phyloP scores from a whole-genome alignment of 768 basidiomycete genomes.

The Xanthoconium purpureum region DNA sequence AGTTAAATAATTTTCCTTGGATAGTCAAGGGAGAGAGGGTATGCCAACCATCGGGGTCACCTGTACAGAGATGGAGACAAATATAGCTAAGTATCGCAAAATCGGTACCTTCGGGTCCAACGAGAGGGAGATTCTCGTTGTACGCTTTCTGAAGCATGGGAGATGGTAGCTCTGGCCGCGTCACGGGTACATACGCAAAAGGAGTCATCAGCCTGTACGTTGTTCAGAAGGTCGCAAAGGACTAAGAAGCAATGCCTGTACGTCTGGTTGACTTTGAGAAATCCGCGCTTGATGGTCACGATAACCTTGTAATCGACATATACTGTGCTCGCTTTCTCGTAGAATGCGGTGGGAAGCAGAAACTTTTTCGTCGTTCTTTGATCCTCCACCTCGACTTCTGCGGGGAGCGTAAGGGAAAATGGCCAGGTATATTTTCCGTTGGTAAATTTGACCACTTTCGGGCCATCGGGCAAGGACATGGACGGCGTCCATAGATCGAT shows the following conservation, averaged over 20 bases:
- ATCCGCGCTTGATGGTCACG: constrained; percentile 47
- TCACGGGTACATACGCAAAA: constrained; percentile 34
- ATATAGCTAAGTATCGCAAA: neutral
- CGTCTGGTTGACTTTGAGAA: constrained; percentile 50
- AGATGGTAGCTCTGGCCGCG: constrained; percentile 36
- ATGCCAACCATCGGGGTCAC: constrained; percentile 41
- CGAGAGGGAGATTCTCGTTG: constrained; percentile 29
- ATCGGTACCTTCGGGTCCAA: constrained; percentile 33
- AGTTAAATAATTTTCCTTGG: constrained; percentile 36
- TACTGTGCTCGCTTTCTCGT: constrained; percentile 51
- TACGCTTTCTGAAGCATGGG: constrained; percentile 36
- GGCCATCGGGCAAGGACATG: constrained; percentile 22
- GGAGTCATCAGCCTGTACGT: constrained; percentile 29
- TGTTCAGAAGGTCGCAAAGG: neutral
- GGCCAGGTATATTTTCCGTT: constrained; percentile 48
- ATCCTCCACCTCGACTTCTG: constrained; percentile 38
- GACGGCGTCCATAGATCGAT: constrained; percentile 41
- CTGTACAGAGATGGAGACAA: constrained; percentile 9
- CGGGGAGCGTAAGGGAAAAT: constrained; percentile 46
- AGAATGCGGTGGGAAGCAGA: constrained; percentile 50
- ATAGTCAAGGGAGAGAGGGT: constrained; percentile 31
- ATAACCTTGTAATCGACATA: constrained; percentile 56
- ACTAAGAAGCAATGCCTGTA: constrained; percentile 19
- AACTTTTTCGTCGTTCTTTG: constrained; percentile 37
- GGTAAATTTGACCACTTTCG: constrained; percentile 34